These are phyloP conservation scores for Apium graveolens DNA, from an alignment of 129 eudicot species.

Conservation along the genomic window DNA sequence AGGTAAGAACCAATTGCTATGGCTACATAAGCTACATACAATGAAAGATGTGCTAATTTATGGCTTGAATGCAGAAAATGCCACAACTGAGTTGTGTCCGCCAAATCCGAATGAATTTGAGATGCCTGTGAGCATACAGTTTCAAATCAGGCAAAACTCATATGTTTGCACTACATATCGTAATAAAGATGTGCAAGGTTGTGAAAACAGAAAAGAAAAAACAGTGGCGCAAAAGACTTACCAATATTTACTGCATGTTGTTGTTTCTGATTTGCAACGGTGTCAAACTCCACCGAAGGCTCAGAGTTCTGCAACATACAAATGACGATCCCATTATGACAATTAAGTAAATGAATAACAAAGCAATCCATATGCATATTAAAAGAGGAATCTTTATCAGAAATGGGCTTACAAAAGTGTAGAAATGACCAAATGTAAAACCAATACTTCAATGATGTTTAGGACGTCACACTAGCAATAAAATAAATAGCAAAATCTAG, in stretches of 20 bases:
- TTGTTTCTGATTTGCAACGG: slow-evolving; percentile 77
- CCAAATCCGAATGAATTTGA: slow-evolving; percentile 96
- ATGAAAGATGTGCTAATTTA: slow-evolving; percentile 19
- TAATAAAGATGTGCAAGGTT: background rate
- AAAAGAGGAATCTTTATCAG: background rate
- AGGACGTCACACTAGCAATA: too few species aligned
- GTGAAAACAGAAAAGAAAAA: background rate
- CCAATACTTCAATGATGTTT: background rate
- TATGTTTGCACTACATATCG: background rate
- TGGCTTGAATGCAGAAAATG: slow-evolving; percentile 90
- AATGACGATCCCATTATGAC: background rate
- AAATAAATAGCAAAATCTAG: background rate
- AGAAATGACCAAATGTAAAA: background rate
- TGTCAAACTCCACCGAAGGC: slow-evolving; percentile 93
- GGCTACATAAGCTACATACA: background rate
- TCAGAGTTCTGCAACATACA: slow-evolving; percentile 66
- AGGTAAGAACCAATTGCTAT: slow-evolving; percentile 7
- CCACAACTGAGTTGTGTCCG: slow-evolving; percentile 95
- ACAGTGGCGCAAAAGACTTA: slow-evolving; percentile 24
- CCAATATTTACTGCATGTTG: slow-evolving; percentile 98
- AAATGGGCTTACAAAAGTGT: background rate
- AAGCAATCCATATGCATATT: too few species aligned
- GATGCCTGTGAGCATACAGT: slow-evolving; percentile 44
- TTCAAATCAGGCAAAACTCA: slow-evolving; percentile 5
- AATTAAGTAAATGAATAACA: background rate